A percentile compares a stretch with the other conserved stretches of the same genome.
These are phyloP conservation scores for Scedosporium dehoogii DNA, from an alignment of 2,329 filamentous ascomycete species.

Conservation along the genomic window DNA sequence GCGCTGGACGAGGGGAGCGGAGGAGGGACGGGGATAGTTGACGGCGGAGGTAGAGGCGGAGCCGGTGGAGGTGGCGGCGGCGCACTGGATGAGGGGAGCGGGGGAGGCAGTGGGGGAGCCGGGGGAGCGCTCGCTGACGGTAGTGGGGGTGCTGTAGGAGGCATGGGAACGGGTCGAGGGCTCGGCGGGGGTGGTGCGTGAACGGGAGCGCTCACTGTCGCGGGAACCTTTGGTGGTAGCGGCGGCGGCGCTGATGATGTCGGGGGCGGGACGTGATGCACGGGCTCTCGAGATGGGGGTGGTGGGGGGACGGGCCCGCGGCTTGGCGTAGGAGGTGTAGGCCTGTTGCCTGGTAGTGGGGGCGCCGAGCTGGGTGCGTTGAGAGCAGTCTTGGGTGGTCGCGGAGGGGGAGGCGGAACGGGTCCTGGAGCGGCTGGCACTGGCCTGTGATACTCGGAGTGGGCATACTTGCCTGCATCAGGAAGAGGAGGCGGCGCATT, in stretches of 20 bases:
- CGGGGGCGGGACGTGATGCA: constrained; percentile 19
- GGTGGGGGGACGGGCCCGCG: constrained; percentile 64
- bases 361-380: constrained; percentile 59
- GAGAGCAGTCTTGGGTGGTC: constrained; percentile 59
- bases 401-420: constrained; percentile 8
- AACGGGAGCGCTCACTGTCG: constrained; percentile 31
- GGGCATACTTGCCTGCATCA: constrained; percentile 80
- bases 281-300: constrained; percentile 39
- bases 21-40: constrained; percentile 15
- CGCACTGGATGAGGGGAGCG: constrained; percentile 24
- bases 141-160: constrained; percentile 33
- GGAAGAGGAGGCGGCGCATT: constrained; percentile 78
- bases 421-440: neutral
- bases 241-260: constrained; percentile 27
- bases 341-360: constrained; percentile 29
- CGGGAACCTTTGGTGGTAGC: constrained; percentile 37
- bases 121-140: constrained; percentile 26
- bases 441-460: constrained; percentile 23
- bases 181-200: constrained; percentile 34
- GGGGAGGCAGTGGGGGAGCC: constrained; percentile 31
- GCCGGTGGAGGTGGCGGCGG: constrained; percentile 33
- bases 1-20: constrained; percentile 26
- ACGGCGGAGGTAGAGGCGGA: constrained; percentile 30
- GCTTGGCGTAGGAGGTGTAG: constrained; percentile 63
- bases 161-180: constrained; percentile 41